Percentiles rank a stretch among this genome's conserved stretches.
Conservation (phyloP, 371 early-diverging fungal species). For the Mortierella sp. region DNA sequence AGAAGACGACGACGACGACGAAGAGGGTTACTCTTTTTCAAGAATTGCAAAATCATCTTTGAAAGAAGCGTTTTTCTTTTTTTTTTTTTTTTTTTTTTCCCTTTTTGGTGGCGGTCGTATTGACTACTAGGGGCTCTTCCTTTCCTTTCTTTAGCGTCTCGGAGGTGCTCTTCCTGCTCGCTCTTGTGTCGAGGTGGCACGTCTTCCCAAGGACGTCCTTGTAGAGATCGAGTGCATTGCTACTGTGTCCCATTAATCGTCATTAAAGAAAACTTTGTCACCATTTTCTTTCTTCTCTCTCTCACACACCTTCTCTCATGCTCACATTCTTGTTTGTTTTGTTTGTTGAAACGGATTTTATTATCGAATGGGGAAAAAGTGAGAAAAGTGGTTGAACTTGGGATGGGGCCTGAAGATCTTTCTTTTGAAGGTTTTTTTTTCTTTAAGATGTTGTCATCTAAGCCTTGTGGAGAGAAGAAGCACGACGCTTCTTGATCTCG, state of each 20-base stretch:
- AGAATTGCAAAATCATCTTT: not conserved
- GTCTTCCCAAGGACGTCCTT: slow-evolving; percentile 88
- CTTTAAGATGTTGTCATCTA: slow-evolving; percentile 29
- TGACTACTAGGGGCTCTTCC: too few species aligned
- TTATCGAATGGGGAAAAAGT: not conserved
- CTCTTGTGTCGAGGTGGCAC: slow-evolving; percentile 92
- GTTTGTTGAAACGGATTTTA: too few species aligned
- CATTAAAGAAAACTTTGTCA: too few species aligned
- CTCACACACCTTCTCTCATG: too few species aligned
- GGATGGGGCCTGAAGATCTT: too few species aligned
- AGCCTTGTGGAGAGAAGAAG: slow-evolving; percentile 72
- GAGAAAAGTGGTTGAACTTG: not conserved
- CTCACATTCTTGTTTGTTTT: too few species aligned
- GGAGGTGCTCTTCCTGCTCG: slow-evolving; percentile 78
- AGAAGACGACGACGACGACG: too few species aligned
- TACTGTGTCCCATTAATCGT: slow-evolving; percentile 16
- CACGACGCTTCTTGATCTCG: slow-evolving; percentile 69
- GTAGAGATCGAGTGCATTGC: slow-evolving; percentile 97
- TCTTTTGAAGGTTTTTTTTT: not conserved
- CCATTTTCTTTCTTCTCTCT: too few species aligned
- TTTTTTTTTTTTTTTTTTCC: not conserved
- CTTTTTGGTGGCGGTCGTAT: too few species aligned
- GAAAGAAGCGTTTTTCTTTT: not conserved
- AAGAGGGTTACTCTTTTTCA: not conserved
- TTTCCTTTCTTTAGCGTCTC: slow-evolving; percentile 21